phyloP scores from a whole-genome alignment of 2,329 filamentous ascomycete species.

The Diatrype stigma region DNA sequence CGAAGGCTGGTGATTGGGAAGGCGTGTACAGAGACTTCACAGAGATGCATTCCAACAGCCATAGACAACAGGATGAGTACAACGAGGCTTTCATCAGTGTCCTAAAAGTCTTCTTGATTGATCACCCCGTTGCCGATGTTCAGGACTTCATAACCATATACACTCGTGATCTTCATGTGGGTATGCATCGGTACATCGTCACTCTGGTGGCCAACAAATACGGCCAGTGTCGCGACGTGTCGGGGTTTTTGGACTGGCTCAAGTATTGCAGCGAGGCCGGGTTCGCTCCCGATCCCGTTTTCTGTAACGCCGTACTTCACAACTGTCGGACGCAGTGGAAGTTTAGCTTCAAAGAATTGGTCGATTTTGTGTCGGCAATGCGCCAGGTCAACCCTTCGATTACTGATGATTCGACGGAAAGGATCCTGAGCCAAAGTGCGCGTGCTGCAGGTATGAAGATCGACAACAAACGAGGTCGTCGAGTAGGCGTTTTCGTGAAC shows the following conservation, averaged over 20 bases:
- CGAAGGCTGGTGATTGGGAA: slow-evolving; percentile 37
- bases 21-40: slow-evolving; percentile 32
- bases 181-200: slow-evolving; percentile 33
- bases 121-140: slow-evolving; percentile 35
- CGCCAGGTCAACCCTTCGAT: slow-evolving; percentile 26
- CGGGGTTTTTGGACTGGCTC: slow-evolving; percentile 38
- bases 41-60: slow-evolving; percentile 13
- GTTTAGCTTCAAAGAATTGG: slow-evolving; percentile 31
- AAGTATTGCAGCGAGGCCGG: slow-evolving; percentile 32
- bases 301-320: slow-evolving; percentile 36
- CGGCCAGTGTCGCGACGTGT: slow-evolving; percentile 33
- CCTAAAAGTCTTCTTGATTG: slow-evolving; percentile 34
- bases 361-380: slow-evolving; percentile 30
- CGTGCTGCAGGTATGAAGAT: slow-evolving; percentile 7
- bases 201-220: slow-evolving; percentile 41
- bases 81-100: slow-evolving; percentile 33
- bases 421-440: slow-evolving; percentile 32
- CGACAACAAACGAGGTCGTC: slow-evolving; percentile 1
- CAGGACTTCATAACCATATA: slow-evolving; percentile 37
- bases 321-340: slow-evolving; percentile 35
- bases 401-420: slow-evolving; percentile 35
- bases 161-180: slow-evolving; percentile 29
- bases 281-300: slow-evolving; percentile 31
- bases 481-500: slow-evolving; percentile 11
- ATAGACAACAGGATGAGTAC: slow-evolving; percentile 15